A percentile compares a stretch with the other conserved stretches of the same genome.
phyloP scores from a whole-genome alignment of 306 rosid species.

The Crataegus laevigata region DNA sequence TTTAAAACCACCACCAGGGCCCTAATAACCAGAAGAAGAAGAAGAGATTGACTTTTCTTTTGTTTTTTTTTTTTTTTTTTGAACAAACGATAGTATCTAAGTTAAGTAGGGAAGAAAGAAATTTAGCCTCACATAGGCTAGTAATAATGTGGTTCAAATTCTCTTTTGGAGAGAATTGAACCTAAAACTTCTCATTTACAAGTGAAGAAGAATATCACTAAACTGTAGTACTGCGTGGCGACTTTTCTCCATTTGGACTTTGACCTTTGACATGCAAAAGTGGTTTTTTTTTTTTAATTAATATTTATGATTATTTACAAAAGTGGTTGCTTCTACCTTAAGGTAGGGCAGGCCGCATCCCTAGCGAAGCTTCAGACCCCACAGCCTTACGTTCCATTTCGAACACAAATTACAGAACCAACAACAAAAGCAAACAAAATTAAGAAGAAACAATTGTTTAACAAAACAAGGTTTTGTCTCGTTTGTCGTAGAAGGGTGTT shows the following conservation, averaged over 20 bases:
- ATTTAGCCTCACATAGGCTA: too few relatives aligned
- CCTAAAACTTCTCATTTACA: too few relatives aligned
- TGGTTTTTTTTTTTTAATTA: too few relatives aligned
- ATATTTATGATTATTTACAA: background rate
- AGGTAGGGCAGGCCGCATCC: constrained; percentile 27
- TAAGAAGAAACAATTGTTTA: background rate
- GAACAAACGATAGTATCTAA: too few relatives aligned
- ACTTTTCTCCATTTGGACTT: background rate
- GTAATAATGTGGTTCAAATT: too few relatives aligned
- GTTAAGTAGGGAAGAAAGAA: too few relatives aligned
- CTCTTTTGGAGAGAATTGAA: accelerated
- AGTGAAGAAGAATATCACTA: accelerated
- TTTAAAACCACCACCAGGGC: background rate
- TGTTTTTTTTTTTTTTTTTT: too few relatives aligned
- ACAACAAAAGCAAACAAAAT: background rate
- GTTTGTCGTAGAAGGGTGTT: background rate
- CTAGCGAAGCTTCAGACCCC: constrained; percentile 21
- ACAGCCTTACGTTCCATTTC: background rate
- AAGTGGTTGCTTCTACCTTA: background rate
- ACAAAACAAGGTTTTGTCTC: background rate
- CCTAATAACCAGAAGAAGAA: too few relatives aligned
- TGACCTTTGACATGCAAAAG: background rate
- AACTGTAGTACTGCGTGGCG: accelerated
- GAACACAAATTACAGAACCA: background rate
- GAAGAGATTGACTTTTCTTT: background rate